Conservation (phyloP, 495 filamentous ascomycete genomes). For the Neurospora tetraspora region DNA sequence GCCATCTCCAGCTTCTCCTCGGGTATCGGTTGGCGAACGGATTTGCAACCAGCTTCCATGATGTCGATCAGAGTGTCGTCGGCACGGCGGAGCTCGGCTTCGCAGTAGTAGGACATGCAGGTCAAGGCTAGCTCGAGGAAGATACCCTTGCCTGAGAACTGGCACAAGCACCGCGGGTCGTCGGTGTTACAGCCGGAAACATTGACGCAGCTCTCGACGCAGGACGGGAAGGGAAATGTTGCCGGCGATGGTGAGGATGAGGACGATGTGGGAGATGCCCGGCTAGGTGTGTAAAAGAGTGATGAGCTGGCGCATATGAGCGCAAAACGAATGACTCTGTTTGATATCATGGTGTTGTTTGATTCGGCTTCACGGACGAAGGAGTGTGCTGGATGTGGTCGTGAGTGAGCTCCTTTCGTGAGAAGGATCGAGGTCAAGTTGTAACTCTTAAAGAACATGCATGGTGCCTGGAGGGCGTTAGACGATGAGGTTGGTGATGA, state of each 20-base stretch:
- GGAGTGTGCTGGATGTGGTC: not conserved
- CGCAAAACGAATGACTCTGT: not conserved
- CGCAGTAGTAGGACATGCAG: slow-evolving; percentile 23
- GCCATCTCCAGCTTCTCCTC: slow-evolving; percentile 9
- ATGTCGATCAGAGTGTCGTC: slow-evolving; percentile 13
- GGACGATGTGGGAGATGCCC: not conserved
- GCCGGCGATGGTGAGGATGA: not conserved
- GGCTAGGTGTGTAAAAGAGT: not conserved
- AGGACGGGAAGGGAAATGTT: slow-evolving; percentile 9
- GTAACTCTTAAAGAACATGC: not conserved
- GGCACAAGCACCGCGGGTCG: slow-evolving; percentile 21
- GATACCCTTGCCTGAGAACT: slow-evolving; percentile 1
- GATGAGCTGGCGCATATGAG: not conserved
- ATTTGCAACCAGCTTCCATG: slow-evolving; percentile 14
- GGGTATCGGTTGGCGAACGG: slow-evolving; percentile 11
- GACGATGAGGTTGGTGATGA: not conserved
- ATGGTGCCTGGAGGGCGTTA: not conserved
- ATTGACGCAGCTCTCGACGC: slow-evolving; percentile 16
- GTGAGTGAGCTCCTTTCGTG: not conserved
- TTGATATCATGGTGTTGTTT: not conserved
- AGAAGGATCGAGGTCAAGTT: not conserved
- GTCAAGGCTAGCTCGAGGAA: slow-evolving; percentile 16
- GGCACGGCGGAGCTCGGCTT: slow-evolving; percentile 11
- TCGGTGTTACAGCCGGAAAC: slow-evolving; percentile 9
- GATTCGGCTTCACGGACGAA: not conserved